Percentiles rank a stretch among this genome's conserved stretches.
phyloP scores from a whole-genome alignment of 2,329 filamentous ascomycete genomes.

The Aureobasidium sp. region DNA sequence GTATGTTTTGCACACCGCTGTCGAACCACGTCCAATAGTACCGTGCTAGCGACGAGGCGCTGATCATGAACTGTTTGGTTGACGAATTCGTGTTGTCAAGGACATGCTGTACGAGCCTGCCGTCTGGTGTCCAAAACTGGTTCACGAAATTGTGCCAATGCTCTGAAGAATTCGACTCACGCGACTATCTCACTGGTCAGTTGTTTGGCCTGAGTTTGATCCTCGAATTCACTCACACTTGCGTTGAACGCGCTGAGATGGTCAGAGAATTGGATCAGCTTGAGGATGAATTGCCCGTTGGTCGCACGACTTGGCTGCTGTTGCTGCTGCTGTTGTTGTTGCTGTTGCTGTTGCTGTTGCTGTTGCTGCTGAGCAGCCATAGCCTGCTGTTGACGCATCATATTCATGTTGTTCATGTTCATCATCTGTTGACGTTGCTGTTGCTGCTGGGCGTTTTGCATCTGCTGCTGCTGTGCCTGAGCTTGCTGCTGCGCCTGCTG shows the following conservation, averaged over 20 bases:
- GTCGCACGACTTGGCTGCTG: conserved; percentile 19
- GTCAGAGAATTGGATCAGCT: conserved; percentile 51
- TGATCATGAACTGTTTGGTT: conserved; percentile 18
- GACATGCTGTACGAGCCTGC: conserved; percentile 69
- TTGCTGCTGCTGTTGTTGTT: conserved; percentile 8
- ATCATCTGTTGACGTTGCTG: conserved; percentile 27
- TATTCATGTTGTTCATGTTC: conserved; percentile 14
- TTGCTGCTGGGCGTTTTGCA: conserved; percentile 24
- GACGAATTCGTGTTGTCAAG: conserved; percentile 35
- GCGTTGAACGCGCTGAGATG: conserved; percentile 46
- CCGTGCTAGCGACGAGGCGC: conserved; percentile 61
- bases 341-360: conserved; percentile 20
- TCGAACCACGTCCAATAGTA: conserved; percentile 88
- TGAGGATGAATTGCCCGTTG: conserved; percentile 43
- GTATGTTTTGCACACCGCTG: conserved; percentile 77
- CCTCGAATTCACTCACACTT: conserved; percentile 4
- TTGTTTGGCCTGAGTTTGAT: not conserved
- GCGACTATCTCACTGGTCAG: conserved; percentile 5
- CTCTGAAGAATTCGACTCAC: conserved; percentile 51
- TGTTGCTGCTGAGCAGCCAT: conserved; percentile 18
- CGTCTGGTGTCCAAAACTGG: conserved; percentile 71
- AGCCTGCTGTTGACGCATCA: conserved; percentile 22
- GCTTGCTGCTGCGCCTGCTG: conserved; percentile 25
- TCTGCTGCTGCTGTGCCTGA: conserved; percentile 18
- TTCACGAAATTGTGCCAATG: conserved; percentile 77